These are phyloP conservation scores for Bullera alba DNA, from an alignment of 768 basidiomycete genomes.

Conservation along the genomic window DNA sequence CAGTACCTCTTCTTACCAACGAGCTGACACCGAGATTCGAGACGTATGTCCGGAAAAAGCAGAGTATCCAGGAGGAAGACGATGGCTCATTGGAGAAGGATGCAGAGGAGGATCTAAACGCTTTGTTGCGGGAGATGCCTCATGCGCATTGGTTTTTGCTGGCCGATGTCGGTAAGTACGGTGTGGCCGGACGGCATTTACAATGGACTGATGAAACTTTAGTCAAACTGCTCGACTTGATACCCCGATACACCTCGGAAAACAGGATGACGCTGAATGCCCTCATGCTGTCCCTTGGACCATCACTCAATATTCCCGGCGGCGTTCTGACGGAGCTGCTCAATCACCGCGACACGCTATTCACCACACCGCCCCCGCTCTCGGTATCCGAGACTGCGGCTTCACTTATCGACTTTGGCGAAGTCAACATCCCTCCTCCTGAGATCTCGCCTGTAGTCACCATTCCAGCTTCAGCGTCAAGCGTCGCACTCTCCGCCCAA, in stretches of 20 bases:
- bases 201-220: background rate
- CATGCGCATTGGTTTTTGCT: slow-evolving; percentile 77
- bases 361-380: slow-evolving; percentile 21
- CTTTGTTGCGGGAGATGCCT: slow-evolving; percentile 64
- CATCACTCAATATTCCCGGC: slow-evolving; percentile 47
- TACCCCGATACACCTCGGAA: slow-evolving; percentile 59
- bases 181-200: background rate
- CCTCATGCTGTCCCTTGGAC: slow-evolving; percentile 77
- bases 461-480: background rate
- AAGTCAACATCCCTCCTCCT: slow-evolving; percentile 10
- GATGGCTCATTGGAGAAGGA: background rate
- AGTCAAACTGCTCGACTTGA: slow-evolving; percentile 60
- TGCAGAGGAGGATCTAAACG: slow-evolving; percentile 53
- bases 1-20: slow-evolving; percentile 74
- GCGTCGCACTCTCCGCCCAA: background rate
- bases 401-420: slow-evolving; percentile 34
- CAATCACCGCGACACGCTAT: slow-evolving; percentile 24
- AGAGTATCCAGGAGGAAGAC: slow-evolving; percentile 31
- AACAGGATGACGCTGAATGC: slow-evolving; percentile 94
- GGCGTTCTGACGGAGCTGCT: slow-evolving; percentile 35
- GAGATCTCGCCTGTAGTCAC: background rate
- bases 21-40: slow-evolving; percentile 70
- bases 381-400: slow-evolving; percentile 9
- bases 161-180: slow-evolving; percentile 61
- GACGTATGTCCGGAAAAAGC: slow-evolving; percentile 59